Evolutionary conservation across 2,329 filamentous ascomycete species (phyloP).

Genomic region (Epicoccum nigrum): DNA sequence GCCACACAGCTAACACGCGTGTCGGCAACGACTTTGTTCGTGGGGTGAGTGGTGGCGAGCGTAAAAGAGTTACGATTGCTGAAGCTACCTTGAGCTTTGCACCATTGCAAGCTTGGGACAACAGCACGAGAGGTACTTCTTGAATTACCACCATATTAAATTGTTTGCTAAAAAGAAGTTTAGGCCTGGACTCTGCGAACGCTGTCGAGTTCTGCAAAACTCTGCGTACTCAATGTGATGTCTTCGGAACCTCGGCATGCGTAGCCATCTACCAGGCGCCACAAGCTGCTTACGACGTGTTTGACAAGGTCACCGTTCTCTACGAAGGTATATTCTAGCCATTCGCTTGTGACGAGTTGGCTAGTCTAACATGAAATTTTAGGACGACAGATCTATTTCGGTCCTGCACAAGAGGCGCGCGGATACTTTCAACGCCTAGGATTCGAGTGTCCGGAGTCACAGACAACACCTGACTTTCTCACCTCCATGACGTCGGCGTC

Average conservation of each 20-base stretch:
- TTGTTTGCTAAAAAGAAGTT: constrained; percentile 10
- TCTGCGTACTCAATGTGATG: constrained; percentile 56
- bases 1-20: constrained; percentile 71
- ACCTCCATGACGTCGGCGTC: constrained; percentile 66
- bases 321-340: constrained; percentile 64
- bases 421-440: constrained; percentile 72
- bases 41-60: constrained; percentile 75
- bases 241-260: constrained; percentile 56
- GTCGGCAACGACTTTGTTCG: constrained; percentile 76
- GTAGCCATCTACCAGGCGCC: constrained; percentile 65
- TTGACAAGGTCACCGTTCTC: constrained; percentile 72
- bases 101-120: constrained; percentile 55
- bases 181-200: constrained; percentile 46
- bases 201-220: constrained; percentile 64
- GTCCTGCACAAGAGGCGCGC: constrained; percentile 65
- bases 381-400: constrained; percentile 72
- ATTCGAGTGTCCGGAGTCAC: constrained; percentile 70
- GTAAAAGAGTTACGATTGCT: constrained; percentile 39
- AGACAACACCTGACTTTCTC: constrained; percentile 62
- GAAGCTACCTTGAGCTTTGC: constrained; percentile 27
- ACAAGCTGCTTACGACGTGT: constrained; percentile 68
- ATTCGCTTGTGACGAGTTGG: not conserved
- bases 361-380: not conserved
- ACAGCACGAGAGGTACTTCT: constrained; percentile 23
- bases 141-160: constrained; percentile 4